Evolutionary conservation across 345 rosid genomes (phyloP).

Genomic region (Tarenaya hassleriana): DNA sequence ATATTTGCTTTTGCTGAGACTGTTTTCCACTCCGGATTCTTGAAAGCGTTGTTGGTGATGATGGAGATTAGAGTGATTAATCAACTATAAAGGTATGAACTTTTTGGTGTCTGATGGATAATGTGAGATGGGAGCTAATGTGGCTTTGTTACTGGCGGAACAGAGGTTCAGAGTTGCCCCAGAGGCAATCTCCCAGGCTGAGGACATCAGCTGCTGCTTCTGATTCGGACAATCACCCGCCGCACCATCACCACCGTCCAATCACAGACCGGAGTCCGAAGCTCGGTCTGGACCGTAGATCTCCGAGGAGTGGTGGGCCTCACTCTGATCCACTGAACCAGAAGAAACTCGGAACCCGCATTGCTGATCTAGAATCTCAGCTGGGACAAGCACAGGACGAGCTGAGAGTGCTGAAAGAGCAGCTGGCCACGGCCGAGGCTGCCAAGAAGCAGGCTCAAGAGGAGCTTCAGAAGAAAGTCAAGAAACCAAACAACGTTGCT

Average conservation of each 20-base stretch:
- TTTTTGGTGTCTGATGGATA: constrained; percentile 2
- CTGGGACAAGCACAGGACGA: constrained; percentile 81
- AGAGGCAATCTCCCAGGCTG: constrained; percentile 62
- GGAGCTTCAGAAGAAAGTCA: constrained; percentile 44
- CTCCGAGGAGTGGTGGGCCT: constrained; percentile 55
- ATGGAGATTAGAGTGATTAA: no score
- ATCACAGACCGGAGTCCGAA: constrained; percentile 53
- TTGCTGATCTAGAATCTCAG: constrained; percentile 79
- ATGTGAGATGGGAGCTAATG: neutral
- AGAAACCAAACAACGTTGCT: constrained; percentile 29
- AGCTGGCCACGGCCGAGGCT: constrained; percentile 64
- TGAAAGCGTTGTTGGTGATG: no score
- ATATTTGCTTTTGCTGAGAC: no score
- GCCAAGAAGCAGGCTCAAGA: constrained; percentile 71
- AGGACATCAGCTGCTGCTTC: constrained; percentile 52
- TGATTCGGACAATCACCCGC: constrained; percentile 46
- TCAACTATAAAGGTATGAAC: neutral
- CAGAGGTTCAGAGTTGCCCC: constrained; percentile 50
- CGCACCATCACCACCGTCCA: constrained; percentile 44
- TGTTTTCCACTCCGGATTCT: no score
- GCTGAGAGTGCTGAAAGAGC: constrained; percentile 67
- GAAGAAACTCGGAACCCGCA: constrained; percentile 76
- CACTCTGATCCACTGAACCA: constrained; percentile 48
- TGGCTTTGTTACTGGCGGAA: constrained; percentile 1
- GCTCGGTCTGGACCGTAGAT: constrained; percentile 50